Conservation (phyloP, 208 protist species). For the Leishmania braziliensis region DNA sequence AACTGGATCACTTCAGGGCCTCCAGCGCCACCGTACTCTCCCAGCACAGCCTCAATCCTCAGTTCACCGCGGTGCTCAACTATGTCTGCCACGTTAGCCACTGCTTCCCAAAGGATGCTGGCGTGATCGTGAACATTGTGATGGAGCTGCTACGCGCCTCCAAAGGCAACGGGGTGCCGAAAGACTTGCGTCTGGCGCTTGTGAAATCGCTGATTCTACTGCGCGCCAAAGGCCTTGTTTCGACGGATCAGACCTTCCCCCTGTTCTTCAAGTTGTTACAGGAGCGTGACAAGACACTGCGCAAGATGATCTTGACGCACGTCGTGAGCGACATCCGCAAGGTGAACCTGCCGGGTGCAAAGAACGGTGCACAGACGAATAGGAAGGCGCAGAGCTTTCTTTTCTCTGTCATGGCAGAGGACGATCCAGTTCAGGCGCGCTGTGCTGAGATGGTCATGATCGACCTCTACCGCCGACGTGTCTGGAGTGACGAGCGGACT, state of each 20-base stretch:
- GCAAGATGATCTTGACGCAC: conserved; percentile 88
- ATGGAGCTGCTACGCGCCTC: conserved; percentile 87
- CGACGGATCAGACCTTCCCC: conserved; percentile 86
- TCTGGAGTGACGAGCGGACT: conserved; percentile 93
- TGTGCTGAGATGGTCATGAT: conserved; percentile 97
- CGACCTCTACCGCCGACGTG: conserved; percentile 96
- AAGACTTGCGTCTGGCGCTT: conserved; percentile 82
- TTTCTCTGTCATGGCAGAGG: conserved; percentile 94
- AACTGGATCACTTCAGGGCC: conserved; percentile 95
- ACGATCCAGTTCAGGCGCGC: conserved; percentile 91
- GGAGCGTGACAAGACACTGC: conserved; percentile 94
- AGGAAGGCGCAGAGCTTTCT: conserved; percentile 96
- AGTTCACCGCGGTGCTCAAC: conserved; percentile 82
- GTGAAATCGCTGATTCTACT: conserved; percentile 95
- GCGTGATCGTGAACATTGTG: conserved; percentile 81
- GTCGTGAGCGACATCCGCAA: conserved; percentile 96
- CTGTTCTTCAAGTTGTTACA: conserved; percentile 97
- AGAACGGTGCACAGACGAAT: conserved; percentile 93
- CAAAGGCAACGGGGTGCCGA: conserved; percentile 72
- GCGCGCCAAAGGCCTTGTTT: conserved; percentile 91
- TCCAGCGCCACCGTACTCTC: conserved; percentile 89
- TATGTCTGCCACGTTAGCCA: conserved; percentile 89
- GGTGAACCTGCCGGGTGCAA: conserved; percentile 87
- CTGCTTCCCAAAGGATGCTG: conserved; percentile 91
- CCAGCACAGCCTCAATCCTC: conserved; percentile 85